Conservation (phyloP, 768 basidiomycete species). For the Auriscalpium vulgare region DNA sequence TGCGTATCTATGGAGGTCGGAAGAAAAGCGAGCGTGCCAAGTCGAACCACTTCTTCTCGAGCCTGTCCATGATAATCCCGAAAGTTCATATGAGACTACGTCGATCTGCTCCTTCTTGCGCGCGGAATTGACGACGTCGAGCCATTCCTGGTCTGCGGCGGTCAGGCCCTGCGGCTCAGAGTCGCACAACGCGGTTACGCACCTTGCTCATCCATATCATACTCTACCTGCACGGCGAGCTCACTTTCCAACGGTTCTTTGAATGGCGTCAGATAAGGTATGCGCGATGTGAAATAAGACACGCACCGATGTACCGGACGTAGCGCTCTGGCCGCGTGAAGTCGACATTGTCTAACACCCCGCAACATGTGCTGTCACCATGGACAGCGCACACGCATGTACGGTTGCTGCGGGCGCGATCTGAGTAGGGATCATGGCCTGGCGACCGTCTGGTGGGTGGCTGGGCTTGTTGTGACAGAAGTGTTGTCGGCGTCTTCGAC, state of each 20-base stretch:
- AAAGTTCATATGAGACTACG: constrained; percentile 77
- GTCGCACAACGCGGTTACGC: constrained; percentile 9
- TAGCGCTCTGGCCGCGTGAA: constrained; percentile 79
- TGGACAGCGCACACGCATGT: no score
- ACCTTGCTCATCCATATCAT: constrained; percentile 99
- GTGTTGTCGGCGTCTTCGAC: no score
- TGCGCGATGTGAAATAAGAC: background rate
- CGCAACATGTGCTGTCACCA: no score
- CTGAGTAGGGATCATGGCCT: no score
- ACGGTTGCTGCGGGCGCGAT: no score
- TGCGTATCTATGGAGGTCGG: background rate
- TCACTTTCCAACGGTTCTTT: constrained; percentile 89
- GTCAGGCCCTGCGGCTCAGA: background rate
- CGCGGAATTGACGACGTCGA: constrained; percentile 76
- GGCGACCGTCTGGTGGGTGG: no score
- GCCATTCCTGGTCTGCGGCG: constrained; percentile 82
- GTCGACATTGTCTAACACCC: constrained; percentile 64
- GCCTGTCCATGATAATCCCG: constrained; percentile 92
- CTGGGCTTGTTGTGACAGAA: no score
- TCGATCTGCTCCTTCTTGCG: constrained; percentile 69
- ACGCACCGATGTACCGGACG: constrained; percentile 81
- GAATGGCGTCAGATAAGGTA: constrained; percentile 2
- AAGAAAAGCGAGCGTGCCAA: constrained; percentile 46
- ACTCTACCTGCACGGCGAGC: constrained; percentile 88
- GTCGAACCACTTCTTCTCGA: constrained; percentile 99